phyloP scores from a whole-genome alignment of 2,329 filamentous ascomycete species.

The Monilinia fructigena region DNA sequence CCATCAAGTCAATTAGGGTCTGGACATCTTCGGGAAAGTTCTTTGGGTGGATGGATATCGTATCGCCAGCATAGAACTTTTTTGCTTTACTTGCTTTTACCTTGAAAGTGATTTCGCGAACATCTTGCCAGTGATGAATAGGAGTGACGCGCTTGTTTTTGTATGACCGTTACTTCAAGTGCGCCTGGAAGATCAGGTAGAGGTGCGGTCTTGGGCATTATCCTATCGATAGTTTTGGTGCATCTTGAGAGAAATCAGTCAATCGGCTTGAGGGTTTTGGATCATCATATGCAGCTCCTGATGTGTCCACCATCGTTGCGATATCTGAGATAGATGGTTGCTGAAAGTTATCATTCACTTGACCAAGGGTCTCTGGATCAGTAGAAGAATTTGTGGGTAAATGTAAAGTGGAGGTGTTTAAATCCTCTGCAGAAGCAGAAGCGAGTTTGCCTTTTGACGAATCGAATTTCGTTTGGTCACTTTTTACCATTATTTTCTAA shows the following conservation, averaged over 20 bases:
- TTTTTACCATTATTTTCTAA: background rate
- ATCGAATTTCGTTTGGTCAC: background rate
- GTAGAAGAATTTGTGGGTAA: background rate
- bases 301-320: background rate
- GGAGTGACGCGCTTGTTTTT: conserved; percentile 80
- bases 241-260: background rate
- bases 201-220: background rate
- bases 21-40: conserved; percentile 84
- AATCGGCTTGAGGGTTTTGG: conserved; percentile 5
- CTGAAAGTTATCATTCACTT: background rate
- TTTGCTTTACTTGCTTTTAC: conserved; percentile 38
- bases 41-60: conserved; percentile 79
- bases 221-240: background rate
- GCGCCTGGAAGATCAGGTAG: conserved; percentile 1
- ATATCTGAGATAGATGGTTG: background rate
- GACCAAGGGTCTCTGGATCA: background rate
- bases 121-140: conserved; percentile 83
- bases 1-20: conserved; percentile 73
- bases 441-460: background rate
- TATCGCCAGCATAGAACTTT: conserved; percentile 67
- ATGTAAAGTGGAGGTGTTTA: background rate
- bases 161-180: conserved; percentile 46
- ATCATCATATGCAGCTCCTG: background rate
- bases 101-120: conserved; percentile 71
- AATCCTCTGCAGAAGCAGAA: background rate